Conservation (phyloP, 257 asterid genomes). For the Solanum stenotomum region DNA sequence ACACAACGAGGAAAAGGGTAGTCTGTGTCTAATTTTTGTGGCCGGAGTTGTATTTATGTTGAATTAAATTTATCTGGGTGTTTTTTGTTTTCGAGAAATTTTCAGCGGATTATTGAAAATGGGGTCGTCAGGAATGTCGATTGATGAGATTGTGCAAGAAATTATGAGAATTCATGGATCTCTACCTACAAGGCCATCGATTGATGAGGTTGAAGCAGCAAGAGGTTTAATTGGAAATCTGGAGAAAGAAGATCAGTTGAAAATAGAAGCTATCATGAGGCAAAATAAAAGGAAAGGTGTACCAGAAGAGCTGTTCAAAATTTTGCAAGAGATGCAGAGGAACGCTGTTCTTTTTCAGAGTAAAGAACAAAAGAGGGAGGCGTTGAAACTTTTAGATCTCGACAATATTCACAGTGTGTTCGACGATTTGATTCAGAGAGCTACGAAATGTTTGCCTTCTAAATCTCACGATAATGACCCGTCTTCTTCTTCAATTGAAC, state of each 20-base stretch:
- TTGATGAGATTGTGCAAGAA: slow-evolving; percentile 62
- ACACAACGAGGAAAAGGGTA: neutral
- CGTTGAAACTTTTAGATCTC: slow-evolving; percentile 66
- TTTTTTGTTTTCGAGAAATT: neutral
- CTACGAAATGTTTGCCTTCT: slow-evolving; percentile 55
- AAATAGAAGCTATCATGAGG: slow-evolving; percentile 48
- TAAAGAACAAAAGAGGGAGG: slow-evolving; percentile 65
- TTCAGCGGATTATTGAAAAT: slow-evolving; percentile 1
- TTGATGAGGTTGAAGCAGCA: slow-evolving; percentile 83
- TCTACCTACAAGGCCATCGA: slow-evolving; percentile 63
- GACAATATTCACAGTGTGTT: slow-evolving; percentile 49
- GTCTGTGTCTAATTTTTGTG: neutral
- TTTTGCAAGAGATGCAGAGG: slow-evolving; percentile 70
- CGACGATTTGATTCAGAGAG: slow-evolving; percentile 86
- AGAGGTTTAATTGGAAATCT: slow-evolving; percentile 43
- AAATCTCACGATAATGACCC: slow-evolving; percentile 3
- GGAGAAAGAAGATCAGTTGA: slow-evolving; percentile 68
- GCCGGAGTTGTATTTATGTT: neutral
- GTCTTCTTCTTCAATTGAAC: slow-evolving; percentile 14
- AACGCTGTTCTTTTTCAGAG: slow-evolving; percentile 44
- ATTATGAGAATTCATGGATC: slow-evolving; percentile 72
- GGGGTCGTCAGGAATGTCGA: slow-evolving; percentile 36
- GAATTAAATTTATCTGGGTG: neutral
- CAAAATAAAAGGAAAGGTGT: slow-evolving; percentile 56
- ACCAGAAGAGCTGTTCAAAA: slow-evolving; percentile 60